A percentile compares a stretch with the other conserved stretches of the same genome.
Conservation (phyloP, 257 asterid genomes). For the Solanum chilense region DNA sequence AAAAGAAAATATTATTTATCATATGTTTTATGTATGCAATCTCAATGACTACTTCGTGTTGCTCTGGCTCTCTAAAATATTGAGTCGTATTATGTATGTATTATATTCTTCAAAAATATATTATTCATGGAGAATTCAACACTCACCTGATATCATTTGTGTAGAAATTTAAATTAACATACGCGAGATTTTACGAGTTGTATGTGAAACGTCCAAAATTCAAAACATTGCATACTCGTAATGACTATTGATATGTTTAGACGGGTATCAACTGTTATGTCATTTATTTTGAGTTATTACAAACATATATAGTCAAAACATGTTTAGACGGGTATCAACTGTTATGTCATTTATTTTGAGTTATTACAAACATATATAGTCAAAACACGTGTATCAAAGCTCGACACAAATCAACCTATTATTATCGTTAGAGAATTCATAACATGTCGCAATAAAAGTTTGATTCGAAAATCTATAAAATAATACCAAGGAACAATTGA, state of each 20-base stretch:
- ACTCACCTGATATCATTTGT: neutral
- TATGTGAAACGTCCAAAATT: neutral
- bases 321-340: neutral
- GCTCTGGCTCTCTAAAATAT: too few relatives aligned
- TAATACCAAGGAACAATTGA: neutral
- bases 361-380: neutral
- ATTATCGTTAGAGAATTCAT: neutral
- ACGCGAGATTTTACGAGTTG: neutral
- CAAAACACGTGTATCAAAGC: neutral
- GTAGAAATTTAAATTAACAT: neutral
- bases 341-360: neutral
- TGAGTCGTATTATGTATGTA: neutral
- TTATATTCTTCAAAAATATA: neutral
- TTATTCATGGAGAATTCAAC: too few relatives aligned
- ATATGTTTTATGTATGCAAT: too few relatives aligned
- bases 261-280: accelerated
- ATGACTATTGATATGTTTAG: neutral
- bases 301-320: neutral
- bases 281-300: neutral
- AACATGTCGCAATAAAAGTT: neutral
- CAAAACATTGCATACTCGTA: neutral
- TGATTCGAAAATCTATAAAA: neutral
- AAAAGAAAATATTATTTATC: too few relatives aligned
- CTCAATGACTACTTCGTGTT: too few relatives aligned
- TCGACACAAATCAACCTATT: neutral